These are phyloP conservation scores for Nannochloris sp. DNA, from an alignment of 139 green algal species.

Conservation along the genomic window DNA sequence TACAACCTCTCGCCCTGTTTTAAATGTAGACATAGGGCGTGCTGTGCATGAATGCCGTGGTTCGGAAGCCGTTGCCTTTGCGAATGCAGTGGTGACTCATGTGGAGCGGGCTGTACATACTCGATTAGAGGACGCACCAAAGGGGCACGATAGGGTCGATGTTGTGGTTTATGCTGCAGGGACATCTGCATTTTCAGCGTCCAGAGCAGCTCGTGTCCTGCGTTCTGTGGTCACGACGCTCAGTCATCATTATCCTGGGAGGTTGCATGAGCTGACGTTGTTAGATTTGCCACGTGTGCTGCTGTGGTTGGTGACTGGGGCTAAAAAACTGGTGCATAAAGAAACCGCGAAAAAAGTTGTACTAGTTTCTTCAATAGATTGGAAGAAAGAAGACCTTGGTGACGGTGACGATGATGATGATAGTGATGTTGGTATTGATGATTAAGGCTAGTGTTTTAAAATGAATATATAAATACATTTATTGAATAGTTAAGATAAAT, in stretches of 20 bases:
- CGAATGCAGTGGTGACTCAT: slow-evolving; percentile 17
- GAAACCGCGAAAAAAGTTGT: slow-evolving; percentile 30
- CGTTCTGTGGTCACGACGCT: slow-evolving; percentile 23
- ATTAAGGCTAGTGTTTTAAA: neutral
- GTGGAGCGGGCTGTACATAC: neutral
- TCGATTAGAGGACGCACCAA: neutral
- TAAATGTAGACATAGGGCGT: slow-evolving; percentile 16
- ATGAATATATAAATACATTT: neutral
- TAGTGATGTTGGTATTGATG: neutral
- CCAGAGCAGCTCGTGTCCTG: slow-evolving; percentile 15
- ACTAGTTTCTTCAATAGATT: too few relatives aligned
- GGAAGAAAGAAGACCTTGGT: neutral
- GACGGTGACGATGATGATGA: neutral
- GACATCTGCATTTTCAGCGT: slow-evolving; percentile 2
- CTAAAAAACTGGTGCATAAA: slow-evolving; percentile 25
- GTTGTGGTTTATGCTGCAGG: slow-evolving; percentile 23
- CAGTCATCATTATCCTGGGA: slow-evolving; percentile 34
- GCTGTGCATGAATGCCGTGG: slow-evolving; percentile 15
- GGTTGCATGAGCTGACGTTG: slow-evolving; percentile 34
- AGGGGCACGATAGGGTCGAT: slow-evolving; percentile 3
- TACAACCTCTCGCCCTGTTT: neutral
- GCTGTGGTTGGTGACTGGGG: slow-evolving; percentile 25
- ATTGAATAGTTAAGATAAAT: neutral
- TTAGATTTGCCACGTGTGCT: slow-evolving; percentile 31
- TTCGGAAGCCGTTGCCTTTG: slow-evolving; percentile 8